Base-by-base conservation (phyloP, 2,329 filamentous ascomycete species). In the Hymenoscyphus salicellus region DNA sequence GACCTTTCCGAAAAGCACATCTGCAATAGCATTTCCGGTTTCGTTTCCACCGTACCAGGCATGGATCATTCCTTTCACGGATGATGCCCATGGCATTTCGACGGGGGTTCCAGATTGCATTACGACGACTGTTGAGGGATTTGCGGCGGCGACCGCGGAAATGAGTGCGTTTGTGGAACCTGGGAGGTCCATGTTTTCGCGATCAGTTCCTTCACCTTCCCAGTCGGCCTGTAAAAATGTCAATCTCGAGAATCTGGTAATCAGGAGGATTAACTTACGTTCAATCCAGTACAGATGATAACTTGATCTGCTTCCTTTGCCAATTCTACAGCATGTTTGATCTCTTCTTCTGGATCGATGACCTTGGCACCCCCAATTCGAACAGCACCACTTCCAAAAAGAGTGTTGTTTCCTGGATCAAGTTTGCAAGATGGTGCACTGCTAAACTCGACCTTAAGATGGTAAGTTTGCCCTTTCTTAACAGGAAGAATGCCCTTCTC, bases 1-100 rank as follows among this genome's bases (percentile, higher is more conserved):
- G 57, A 85, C 83, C 66, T 88, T 84, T 58, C 90, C 91, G 68
- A 91, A 90, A 20, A 94, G 80, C 1, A 94, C 83, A 69, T 94
- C 91, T 0, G 89, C 90, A 66, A 96, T 89, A 11, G 87, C 88
- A 73, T 93, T 92, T 5, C 91, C 92, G 5, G 89, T 89, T 78
- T 95, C 91, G 72, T 95, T 92, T n/a, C 92, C 91, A 66, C 91
- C 90, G 72, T 93, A 95, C 90, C 91, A 95, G 7, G 90, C 90
- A 72, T 94, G 89, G 1, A 93, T 74, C 1, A 93, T 79, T 1
- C 87, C 85, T 7, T 78, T 75, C 1, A 71, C 84, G 36, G 82
- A 77, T 17, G 79, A 74, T 1, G 85, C 80, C 88, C 88, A 91
- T 0, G 89, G 88, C 87, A 92, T 89, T 62, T 84, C 81, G 28